Percentiles rank a stretch among this genome's conserved stretches.
phyloP scores from a whole-genome alignment of 345 rosid genomes.

The Lepidium sativum region DNA sequence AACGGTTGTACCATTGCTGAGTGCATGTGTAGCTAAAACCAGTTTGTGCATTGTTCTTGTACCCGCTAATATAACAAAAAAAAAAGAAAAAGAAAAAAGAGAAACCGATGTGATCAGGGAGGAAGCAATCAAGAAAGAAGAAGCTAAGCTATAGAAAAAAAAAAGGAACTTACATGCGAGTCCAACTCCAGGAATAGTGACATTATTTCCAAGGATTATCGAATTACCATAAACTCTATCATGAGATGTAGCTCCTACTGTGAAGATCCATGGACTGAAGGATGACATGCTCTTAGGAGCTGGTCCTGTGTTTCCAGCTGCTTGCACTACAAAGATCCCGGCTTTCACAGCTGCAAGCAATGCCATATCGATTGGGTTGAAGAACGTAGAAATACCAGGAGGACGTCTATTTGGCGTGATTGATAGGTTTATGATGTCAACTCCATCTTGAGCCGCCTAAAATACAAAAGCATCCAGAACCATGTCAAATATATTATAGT shows the following conservation, averaged over 20 bases:
- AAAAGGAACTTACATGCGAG: constrained; percentile 67
- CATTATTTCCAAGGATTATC: constrained; percentile 68
- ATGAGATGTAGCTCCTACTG: constrained; percentile 93
- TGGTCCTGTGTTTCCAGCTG: constrained; percentile 98
- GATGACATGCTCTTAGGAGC: constrained; percentile 92
- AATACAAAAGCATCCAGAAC: neutral
- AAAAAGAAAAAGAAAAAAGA: neutral
- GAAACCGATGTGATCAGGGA: neutral
- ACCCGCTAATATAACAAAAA: constrained; percentile 51
- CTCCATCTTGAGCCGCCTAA: constrained; percentile 99
- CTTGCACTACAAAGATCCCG: constrained; percentile 96
- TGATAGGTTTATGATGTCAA: constrained; percentile 87
- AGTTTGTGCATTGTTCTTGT: constrained; percentile 45
- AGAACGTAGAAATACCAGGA: constrained; percentile 83
- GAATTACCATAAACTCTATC: constrained; percentile 77
- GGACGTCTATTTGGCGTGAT: constrained; percentile 97
- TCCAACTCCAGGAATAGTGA: constrained; percentile 78
- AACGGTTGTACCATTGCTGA: constrained; percentile 49
- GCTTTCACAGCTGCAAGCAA: constrained; percentile 88
- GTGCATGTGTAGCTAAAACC: constrained; percentile 67
- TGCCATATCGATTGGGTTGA: constrained; percentile 98
- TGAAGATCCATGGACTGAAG: constrained; percentile 96
- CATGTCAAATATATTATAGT: neutral
- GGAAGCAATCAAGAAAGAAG: neutral
- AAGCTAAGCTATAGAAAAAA: neutral